phyloP scores from a whole-genome alignment of 2,329 filamentous ascomycete species.

The Dactylellina cionopaga region DNA sequence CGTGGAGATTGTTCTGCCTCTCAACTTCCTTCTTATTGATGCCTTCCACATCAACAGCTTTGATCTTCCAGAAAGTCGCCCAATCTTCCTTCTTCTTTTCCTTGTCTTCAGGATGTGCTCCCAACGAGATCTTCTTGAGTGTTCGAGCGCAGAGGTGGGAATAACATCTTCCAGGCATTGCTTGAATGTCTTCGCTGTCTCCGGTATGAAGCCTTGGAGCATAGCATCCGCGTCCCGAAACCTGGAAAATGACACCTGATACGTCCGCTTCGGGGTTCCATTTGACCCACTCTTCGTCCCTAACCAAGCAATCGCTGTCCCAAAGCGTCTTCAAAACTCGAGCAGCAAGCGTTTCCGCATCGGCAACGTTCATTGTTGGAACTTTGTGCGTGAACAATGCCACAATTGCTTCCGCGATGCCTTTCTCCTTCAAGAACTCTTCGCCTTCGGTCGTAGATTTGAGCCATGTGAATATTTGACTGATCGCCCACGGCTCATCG shows the following conservation, averaged over 20 bases:
- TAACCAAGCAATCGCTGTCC: slow-evolving; percentile 77
- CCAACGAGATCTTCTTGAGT: slow-evolving; percentile 90
- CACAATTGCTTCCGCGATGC: slow-evolving; percentile 86
- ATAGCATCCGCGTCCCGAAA: slow-evolving; percentile 92
- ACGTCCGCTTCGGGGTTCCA: slow-evolving; percentile 78
- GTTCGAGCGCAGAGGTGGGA: slow-evolving; percentile 93
- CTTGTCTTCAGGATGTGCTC: slow-evolving; percentile 75
- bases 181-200: slow-evolving; percentile 62
- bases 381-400: slow-evolving; percentile 93
- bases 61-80: slow-evolving; percentile 87
- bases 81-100: slow-evolving; percentile 80
- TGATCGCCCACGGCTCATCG: slow-evolving; percentile 89
- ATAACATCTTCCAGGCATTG: slow-evolving; percentile 82
- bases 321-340: slow-evolving; percentile 84
- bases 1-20: slow-evolving; percentile 91
- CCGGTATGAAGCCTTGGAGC: slow-evolving; percentile 81
- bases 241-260: slow-evolving; percentile 90
- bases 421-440: slow-evolving; percentile 82
- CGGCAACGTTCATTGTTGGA: slow-evolving; percentile 97
- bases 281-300: slow-evolving; percentile 97
- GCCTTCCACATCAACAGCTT: slow-evolving; percentile 76
- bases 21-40: slow-evolving; percentile 87
- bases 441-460: slow-evolving; percentile 90
- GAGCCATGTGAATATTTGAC: slow-evolving; percentile 86
- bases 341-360: slow-evolving; percentile 85